Evolutionary conservation across 257 asterid species (phyloP).

Genomic region (Pogostemon cablin): DNA sequence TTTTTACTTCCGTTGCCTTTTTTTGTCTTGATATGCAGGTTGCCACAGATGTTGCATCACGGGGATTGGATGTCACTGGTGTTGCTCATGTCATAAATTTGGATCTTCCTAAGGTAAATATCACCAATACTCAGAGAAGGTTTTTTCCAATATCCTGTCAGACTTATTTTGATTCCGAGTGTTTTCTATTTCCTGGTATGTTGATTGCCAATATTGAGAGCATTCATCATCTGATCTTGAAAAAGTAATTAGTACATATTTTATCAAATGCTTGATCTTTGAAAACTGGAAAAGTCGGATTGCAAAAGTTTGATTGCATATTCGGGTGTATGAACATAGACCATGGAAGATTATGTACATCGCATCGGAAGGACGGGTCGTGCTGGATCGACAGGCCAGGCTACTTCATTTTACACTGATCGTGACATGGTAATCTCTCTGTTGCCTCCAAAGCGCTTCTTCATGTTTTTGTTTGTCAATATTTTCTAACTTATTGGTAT

Average conservation of each 20-base stretch:
- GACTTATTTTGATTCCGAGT: constrained; percentile 2
- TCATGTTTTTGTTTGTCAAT: background rate
- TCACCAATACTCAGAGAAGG: constrained; percentile 24
- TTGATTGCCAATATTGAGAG: constrained; percentile 8
- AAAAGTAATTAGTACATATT: constrained; percentile 1
- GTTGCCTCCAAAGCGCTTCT: constrained; percentile 25
- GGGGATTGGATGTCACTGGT: constrained; percentile 90
- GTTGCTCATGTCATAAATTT: constrained; percentile 84
- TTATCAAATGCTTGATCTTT: constrained; percentile 12
- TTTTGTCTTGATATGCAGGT: constrained; percentile 55
- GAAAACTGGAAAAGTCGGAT: background rate
- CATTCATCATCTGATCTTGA: background rate
- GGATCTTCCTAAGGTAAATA: constrained; percentile 87
- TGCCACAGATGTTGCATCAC: constrained; percentile 94
- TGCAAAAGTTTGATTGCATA: constrained; percentile 26
- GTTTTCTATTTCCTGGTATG: background rate
- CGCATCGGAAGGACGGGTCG: constrained; percentile 96
- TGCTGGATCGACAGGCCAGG: constrained; percentile 88
- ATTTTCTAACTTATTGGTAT: constrained; percentile 24
- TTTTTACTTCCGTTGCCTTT: constrained; percentile 8
- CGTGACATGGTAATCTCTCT: constrained; percentile 64
- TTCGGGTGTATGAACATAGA: constrained; percentile 42
- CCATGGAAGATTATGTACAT: constrained; percentile 93
- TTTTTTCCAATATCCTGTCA: constrained; percentile 23
- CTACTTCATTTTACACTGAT: constrained; percentile 80